Base-by-base conservation (phyloP, 2,329 filamentous ascomycete genomes). In the Ambrosiella xylebori region DNA sequence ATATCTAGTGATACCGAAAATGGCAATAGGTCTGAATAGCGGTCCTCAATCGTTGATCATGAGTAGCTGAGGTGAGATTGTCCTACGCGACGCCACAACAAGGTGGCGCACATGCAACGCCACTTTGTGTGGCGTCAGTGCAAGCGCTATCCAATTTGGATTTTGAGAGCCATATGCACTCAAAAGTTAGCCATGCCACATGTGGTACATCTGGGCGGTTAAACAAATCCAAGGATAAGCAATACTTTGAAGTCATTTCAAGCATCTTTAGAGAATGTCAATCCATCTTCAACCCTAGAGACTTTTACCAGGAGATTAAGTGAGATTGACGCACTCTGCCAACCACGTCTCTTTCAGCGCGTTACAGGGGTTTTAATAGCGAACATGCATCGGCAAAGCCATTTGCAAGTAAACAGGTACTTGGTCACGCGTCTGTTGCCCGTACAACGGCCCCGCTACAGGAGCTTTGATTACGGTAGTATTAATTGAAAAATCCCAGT, bases 381-480 rank as follows among this genome's bases (percentile, higher is more conserved):
- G 13, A 13, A 38, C 12, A 40, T 54, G 38, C n/a, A 47, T 47
- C 51, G 7, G 5, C 15, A 17, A 13, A 17, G 51, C n/a, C 9
- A 54, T 38, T 17, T 54, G 17, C 35, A 40, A 40, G 8, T 15
- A 15, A 17, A 41, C 2, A 11, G 11, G 12, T 54, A 54, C 51
- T 39, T 38, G 38, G 51, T 7, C n/a, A 39, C 51, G 36, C 51
- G 51, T 54, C 38, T 39, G 51, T 54, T 54, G 51, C 51, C 38
- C 11, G 51, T 38, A 15, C 51, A 54, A 54, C 51, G 36, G 36
- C 36, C 51, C 51, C 51, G 38, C 51, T 40, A 37, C 11, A 15
- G 37, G 19, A 54, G 36, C 37, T 17, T 39, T 39, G 51, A 37
- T 39, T 7, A 15, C 17, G 36, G 15, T 40, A 38, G 15, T 37